Evolutionary conservation across 2,329 filamentous ascomycete species (phyloP).

Genomic region (Cercospora nicotianae): DNA sequence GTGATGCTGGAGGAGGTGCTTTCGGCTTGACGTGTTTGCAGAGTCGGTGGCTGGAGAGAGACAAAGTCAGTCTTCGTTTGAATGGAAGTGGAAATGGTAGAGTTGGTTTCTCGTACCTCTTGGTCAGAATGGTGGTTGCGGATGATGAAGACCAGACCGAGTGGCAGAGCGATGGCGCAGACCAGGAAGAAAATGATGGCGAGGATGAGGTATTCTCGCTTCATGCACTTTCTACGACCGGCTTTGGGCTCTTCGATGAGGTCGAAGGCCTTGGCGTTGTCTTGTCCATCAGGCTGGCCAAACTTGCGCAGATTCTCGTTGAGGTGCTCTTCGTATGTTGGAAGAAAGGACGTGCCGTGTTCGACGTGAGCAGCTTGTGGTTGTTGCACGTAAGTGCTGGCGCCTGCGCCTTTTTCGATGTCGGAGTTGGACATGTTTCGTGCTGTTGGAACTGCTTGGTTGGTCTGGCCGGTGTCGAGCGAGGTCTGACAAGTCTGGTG

Average conservation of each 20-base stretch:
- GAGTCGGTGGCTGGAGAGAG: constrained; percentile 2
- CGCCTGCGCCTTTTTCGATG: constrained; percentile 13
- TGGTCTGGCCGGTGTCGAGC: background rate
- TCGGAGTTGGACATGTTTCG: constrained; percentile 12
- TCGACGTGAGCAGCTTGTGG: constrained; percentile 3
- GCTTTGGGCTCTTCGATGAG: constrained; percentile 14
- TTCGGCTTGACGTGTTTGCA: constrained; percentile 15
- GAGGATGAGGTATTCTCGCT: constrained; percentile 17
- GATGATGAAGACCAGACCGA: constrained; percentile 7
- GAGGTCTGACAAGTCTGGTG: background rate
- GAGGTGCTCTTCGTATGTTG: constrained; percentile 17
- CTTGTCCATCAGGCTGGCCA: constrained; percentile 7
- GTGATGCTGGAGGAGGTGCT: constrained; percentile 2
- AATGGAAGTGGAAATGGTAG: background rate
- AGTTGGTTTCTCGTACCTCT: constrained; percentile 12
- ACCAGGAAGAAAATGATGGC: constrained; percentile 8
- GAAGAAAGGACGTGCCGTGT: constrained; percentile 7
- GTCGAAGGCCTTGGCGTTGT: constrained; percentile 14
- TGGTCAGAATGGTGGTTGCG: constrained; percentile 1
- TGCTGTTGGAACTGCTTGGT: background rate
- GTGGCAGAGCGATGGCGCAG: constrained; percentile 11
- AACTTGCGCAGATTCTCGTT: constrained; percentile 18
- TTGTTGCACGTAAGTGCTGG: constrained; percentile 1
- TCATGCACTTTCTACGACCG: constrained; percentile 15
- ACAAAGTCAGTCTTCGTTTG: background rate